Conservation (phyloP, 495 filamentous ascomycete genomes). For the Neurospora sp. region DNA sequence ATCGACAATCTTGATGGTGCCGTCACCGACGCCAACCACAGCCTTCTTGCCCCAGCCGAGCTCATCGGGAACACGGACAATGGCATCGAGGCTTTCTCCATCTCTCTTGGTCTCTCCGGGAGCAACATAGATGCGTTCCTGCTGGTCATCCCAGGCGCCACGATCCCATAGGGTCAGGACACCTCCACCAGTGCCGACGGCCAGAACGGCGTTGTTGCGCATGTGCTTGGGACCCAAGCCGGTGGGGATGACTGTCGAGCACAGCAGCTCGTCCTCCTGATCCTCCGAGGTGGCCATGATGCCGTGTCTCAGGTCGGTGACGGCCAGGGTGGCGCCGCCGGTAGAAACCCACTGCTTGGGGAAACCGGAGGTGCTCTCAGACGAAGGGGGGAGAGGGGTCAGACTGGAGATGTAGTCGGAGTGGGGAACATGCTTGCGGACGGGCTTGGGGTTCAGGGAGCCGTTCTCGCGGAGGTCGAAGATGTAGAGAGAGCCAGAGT, state of each 20-base stretch:
- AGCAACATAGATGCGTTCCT: constrained; percentile 71
- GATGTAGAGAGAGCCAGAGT: constrained; percentile 79
- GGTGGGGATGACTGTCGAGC: constrained; percentile 60
- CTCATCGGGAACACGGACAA: constrained; percentile 55
- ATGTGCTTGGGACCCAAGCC: constrained; percentile 49
- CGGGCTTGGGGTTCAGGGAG: constrained; percentile 48
- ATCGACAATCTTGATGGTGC: constrained; percentile 40
- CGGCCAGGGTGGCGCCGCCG: constrained; percentile 77
- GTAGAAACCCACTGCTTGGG: constrained; percentile 90
- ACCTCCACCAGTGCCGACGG: constrained; percentile 70
- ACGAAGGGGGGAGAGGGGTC: constrained; percentile 68
- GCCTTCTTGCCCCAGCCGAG: constrained; percentile 58
- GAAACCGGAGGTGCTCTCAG: constrained; percentile 70
- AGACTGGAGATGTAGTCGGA: constrained; percentile 89
- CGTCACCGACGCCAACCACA: constrained; percentile 68
- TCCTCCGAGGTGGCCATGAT: constrained; percentile 81
- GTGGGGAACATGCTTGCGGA: constrained; percentile 75
- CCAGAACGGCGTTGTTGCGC: constrained; percentile 61
- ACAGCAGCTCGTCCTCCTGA: constrained; percentile 85
- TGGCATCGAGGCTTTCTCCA: constrained; percentile 59
- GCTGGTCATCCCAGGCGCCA: constrained; percentile 89
- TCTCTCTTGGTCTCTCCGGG: constrained; percentile 47
- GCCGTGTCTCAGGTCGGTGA: constrained; percentile 76
- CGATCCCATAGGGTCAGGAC: constrained; percentile 88
- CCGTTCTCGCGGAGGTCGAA: constrained; percentile 75